Percentiles rank a stretch among this genome's conserved stretches.
These are phyloP conservation scores for Cytospora mali DNA, from an alignment of 2,329 filamentous ascomycete species.

Conservation along the genomic window DNA sequence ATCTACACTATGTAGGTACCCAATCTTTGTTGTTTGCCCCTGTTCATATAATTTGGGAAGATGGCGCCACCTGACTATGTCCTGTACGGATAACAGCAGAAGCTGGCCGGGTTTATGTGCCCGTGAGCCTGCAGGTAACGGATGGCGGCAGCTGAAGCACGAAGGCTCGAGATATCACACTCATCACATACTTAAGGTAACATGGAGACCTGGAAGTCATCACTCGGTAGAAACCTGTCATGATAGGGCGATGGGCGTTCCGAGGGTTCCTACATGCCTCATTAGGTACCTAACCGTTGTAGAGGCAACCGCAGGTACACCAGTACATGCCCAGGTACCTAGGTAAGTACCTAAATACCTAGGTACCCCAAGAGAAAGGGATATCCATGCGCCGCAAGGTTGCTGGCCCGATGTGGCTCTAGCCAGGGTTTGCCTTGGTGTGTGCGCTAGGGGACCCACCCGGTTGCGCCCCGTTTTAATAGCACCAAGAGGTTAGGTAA, in stretches of 20 bases:
- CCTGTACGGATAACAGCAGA: neutral
- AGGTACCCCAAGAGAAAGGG: slow-evolving; percentile 1
- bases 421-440: slow-evolving; percentile 19
- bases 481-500: slow-evolving; percentile 22
- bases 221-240: neutral
- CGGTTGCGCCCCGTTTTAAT: slow-evolving; percentile 17
- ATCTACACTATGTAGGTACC: no score
- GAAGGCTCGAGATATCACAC: neutral
- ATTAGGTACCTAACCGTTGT: neutral
- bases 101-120: neutral
- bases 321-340: neutral
- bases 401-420: slow-evolving; percentile 22
- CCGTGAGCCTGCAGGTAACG: neutral
- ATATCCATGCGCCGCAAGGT: slow-evolving; percentile 7
- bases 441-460: slow-evolving; percentile 11
- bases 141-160: neutral
- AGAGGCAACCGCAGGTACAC: no score
- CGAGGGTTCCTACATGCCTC: no score
- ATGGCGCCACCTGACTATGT: neutral
- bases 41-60: no score
- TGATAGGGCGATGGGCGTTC: neutral
- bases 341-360: neutral
- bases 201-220: neutral
- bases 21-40: neutral
- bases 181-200: no score